Evolutionary conservation across 805 yeast genomes (phyloP).

Genomic region (Wickerhamiella dianesei): DNA sequence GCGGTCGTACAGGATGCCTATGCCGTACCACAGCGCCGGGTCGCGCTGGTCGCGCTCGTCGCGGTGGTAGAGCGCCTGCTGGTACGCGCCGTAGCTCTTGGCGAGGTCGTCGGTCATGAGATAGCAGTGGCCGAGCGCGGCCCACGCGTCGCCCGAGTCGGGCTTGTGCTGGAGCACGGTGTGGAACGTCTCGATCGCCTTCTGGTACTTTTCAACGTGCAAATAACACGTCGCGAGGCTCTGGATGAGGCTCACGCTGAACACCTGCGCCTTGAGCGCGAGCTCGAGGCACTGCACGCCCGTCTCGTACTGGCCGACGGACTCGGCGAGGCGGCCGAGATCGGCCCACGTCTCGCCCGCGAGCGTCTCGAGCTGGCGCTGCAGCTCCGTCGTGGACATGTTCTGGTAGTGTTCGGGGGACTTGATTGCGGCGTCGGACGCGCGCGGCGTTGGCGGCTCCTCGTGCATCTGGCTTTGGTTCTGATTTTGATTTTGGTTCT

Average conservation of each 20-base stretch:
- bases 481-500: constrained; percentile 1
- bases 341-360: constrained; percentile 65
- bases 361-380: constrained; percentile 22
- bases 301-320: constrained; percentile 74
- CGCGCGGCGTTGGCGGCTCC: constrained; percentile 9
- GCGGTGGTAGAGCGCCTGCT: constrained; percentile 83
- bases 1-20: constrained; percentile 89
- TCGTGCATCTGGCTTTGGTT: not conserved
- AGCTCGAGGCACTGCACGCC: constrained; percentile 83
- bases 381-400: constrained; percentile 1
- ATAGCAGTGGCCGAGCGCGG: constrained; percentile 84
- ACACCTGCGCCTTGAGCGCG: constrained; percentile 74
- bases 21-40: constrained; percentile 80
- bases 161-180: constrained; percentile 69
- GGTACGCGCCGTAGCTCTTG: constrained; percentile 92
- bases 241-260: constrained; percentile 71
- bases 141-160: constrained; percentile 95
- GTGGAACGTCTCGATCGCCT: constrained; percentile 90
- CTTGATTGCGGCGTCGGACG: not conserved
- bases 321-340: constrained; percentile 78
- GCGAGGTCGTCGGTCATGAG: constrained; percentile 92
- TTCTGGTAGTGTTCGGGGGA: not conserved
- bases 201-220: constrained; percentile 76
- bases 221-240: constrained; percentile 81
- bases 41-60: constrained; percentile 85